A percentile compares a stretch with the other conserved stretches of the same genome.
Conservation (phyloP, 495 filamentous ascomycete species). For the Talaromyces wortmannii region DNA sequence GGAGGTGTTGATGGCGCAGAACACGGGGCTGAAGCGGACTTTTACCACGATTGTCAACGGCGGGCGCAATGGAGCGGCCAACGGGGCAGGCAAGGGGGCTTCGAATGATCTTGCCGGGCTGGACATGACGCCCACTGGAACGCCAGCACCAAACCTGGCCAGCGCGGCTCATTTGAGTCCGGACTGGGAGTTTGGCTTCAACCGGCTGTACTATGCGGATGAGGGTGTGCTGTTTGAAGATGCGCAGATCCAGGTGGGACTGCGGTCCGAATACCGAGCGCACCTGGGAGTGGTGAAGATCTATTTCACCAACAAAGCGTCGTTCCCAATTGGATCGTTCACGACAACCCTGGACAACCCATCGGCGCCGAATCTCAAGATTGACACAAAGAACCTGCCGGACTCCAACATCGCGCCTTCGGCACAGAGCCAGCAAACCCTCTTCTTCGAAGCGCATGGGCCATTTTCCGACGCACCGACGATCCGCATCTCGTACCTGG, state of each 20-base stretch:
- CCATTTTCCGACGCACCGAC: slow-evolving; percentile 83
- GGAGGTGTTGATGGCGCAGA: slow-evolving; percentile 77
- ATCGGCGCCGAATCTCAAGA: slow-evolving; percentile 61
- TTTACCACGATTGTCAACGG: slow-evolving; percentile 58
- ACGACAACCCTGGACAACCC: slow-evolving; percentile 89
- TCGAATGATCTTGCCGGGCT: slow-evolving; percentile 69
- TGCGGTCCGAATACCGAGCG: slow-evolving; percentile 88
- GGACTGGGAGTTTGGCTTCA: slow-evolving; percentile 90
- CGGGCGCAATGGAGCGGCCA: slow-evolving; percentile 42
- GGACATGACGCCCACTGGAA: slow-evolving; percentile 58
- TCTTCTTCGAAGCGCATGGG: slow-evolving; percentile 82
- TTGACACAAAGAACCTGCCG: slow-evolving; percentile 80
- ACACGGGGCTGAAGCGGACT: slow-evolving; percentile 75
- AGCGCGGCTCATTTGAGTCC: slow-evolving; percentile 88
- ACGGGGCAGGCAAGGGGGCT: slow-evolving; percentile 39
- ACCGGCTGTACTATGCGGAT: slow-evolving; percentile 65
- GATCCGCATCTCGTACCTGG: slow-evolving; percentile 88
- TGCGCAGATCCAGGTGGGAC: slow-evolving; percentile 83
- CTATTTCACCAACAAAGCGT: slow-evolving; percentile 91
- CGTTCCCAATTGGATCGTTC: slow-evolving; percentile 75
- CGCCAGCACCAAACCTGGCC: slow-evolving; percentile 71
- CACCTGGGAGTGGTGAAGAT: slow-evolving; percentile 92
- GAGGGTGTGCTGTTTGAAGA: slow-evolving; percentile 95
- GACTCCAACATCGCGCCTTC: slow-evolving; percentile 72
- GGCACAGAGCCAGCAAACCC: slow-evolving; percentile 82